These are phyloP conservation scores for Aspergillus hancockii DNA, from an alignment of 495 filamentous ascomycete species.

Conservation along the genomic window DNA sequence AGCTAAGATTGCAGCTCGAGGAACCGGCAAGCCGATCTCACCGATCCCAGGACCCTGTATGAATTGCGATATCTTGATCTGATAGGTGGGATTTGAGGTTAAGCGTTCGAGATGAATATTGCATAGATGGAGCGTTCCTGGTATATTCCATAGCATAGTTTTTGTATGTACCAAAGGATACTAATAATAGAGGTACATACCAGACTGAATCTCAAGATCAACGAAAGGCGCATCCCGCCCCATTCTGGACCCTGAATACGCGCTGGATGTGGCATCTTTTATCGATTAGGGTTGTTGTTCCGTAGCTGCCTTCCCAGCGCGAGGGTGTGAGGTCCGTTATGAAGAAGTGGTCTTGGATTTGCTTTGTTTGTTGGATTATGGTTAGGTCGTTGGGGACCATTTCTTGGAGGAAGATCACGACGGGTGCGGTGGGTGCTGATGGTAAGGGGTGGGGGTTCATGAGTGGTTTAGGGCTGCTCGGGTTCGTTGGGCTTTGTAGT, in stretches of 20 bases:
- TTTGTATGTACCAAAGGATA: too few species aligned
- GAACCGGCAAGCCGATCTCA: neutral
- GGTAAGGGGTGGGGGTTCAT: neutral
- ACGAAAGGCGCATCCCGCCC: constrained; percentile 54
- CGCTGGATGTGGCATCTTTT: constrained; percentile 33
- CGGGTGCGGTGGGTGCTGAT: neutral
- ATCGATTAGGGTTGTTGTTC: constrained; percentile 55
- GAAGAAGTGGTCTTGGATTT: constrained; percentile 46
- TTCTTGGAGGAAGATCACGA: constrained; percentile 54
- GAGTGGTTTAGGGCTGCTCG: constrained; percentile 8
- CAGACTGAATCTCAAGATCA: constrained; percentile 30
- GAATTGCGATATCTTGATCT: constrained; percentile 43
- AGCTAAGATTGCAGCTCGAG: constrained; percentile 31
- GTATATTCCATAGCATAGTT: neutral
- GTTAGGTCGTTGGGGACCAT: constrained; percentile 43
- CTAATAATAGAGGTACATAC: too few species aligned
- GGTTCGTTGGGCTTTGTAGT: constrained; percentile 1
- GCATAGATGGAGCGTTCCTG: constrained; percentile 42
- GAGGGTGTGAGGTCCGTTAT: constrained; percentile 44
- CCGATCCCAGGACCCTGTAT: constrained; percentile 35
- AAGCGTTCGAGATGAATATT: constrained; percentile 59
- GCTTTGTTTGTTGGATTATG: constrained; percentile 35
- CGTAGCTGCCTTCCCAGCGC: constrained; percentile 41
- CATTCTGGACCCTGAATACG: constrained; percentile 51
- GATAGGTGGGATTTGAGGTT: constrained; percentile 31